Evolutionary conservation across 1,139 yeast species (phyloP).

Genomic region (Candida neerlandica): DNA sequence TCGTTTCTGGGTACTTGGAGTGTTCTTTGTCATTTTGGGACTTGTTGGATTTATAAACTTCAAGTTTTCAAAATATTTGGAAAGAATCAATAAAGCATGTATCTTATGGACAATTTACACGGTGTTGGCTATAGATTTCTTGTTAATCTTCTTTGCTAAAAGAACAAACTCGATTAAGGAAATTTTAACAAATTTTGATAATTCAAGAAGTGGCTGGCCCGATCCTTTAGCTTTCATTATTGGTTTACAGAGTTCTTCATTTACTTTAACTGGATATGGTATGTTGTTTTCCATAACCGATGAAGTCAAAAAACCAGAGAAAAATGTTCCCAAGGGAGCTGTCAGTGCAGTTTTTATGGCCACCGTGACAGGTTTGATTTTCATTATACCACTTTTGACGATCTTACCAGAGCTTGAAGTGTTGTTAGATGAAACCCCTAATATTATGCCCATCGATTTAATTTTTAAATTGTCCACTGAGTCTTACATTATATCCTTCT

Average conservation of each 20-base stretch:
- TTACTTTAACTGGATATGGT: constrained; percentile 81
- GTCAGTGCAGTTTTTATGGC: constrained; percentile 66
- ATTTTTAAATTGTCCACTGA: constrained; percentile 72
- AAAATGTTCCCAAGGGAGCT: constrained; percentile 77
- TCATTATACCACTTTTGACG: constrained; percentile 69
- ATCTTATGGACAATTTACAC: constrained; percentile 76
- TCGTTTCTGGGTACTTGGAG: constrained; percentile 54
- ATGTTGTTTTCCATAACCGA: constrained; percentile 82
- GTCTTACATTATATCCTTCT: constrained; percentile 65
- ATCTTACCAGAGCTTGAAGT: constrained; percentile 66
- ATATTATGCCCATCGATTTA: constrained; percentile 64
- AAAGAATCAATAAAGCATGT: constrained; percentile 63
- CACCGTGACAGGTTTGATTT: constrained; percentile 66
- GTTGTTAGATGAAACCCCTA: constrained; percentile 61
- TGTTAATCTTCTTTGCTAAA: constrained; percentile 61
- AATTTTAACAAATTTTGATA: constrained; percentile 70
- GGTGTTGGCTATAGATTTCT: constrained; percentile 65
- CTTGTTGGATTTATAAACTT: constrained; percentile 65
- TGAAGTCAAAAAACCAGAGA: constrained; percentile 76
- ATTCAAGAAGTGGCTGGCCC: constrained; percentile 74
- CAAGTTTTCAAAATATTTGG: constrained; percentile 59
- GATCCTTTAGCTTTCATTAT: constrained; percentile 65
- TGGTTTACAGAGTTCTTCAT: constrained; percentile 77
- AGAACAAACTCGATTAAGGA: constrained; percentile 60
- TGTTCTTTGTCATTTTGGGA: constrained; percentile 57